Base-by-base conservation (phyloP, 306 rosid genomes). In the Mimosa bimucronata region DNA sequence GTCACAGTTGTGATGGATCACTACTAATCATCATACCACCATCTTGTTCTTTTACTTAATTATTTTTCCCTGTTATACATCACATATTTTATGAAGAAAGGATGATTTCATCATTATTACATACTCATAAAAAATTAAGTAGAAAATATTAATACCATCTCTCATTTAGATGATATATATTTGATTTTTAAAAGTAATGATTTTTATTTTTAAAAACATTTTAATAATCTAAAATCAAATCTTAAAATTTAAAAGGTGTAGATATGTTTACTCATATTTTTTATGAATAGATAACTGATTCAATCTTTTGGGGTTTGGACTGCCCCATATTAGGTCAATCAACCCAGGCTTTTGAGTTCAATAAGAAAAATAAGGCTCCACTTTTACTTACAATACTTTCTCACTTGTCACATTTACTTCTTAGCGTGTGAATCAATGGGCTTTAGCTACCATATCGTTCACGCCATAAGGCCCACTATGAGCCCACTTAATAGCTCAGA, bases 1-100 rank as follows among this genome's bases (percentile, higher is more conserved):
- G 15, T 66, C 67, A 46, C 66, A 23, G 16, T 80, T 23, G 64
- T 65, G 72, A 42, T 71, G 85, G 70, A 83, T 75, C 37, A 52
- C n/a, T 34, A 21, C 46, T 38, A 58, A 69, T 57, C 77, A 69
- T 79, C 71, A 79, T 6, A n/a, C 25, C 46, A 52, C 6, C 38
- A 65, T 19, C 15, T 30, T 66, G 26, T 37, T 77, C 10, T 6
- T 41, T 25, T 5, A 18, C 2, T 23, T 14, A 11, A n/a, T n/a
- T 42, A 8, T 42, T 5, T 52, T 25, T 40, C 23, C 8, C 3
- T 21, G 68, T 38, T 78, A 16, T 1, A 55, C 19, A 68, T 48
- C 6, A 48, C 57, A 16, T 26, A 19, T 9, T 69, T 26, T 55
- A 9, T 28, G 2, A 10, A 16, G 13, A 16, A 55, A 37, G 25